Evolutionary conservation across 352 stramenopile genomes (phyloP), one percentile per base, ranked within the genome.

Genomic region (Globisporangium heterothallicum): DNA sequence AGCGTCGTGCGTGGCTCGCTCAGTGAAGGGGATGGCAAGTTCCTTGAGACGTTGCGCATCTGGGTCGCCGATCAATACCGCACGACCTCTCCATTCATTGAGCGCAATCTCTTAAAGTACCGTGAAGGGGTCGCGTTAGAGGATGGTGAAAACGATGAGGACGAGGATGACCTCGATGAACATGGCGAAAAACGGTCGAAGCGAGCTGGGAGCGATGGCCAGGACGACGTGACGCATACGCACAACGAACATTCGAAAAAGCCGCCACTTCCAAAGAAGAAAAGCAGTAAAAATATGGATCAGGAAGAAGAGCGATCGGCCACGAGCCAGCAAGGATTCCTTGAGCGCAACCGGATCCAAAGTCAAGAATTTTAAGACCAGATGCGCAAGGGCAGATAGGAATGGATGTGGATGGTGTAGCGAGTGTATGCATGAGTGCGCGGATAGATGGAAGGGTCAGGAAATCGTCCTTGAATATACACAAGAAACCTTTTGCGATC

Each of bases 51-150:
- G 41, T 53, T 93, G 53, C 78, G 82, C 21, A 93, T 93, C 40
- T 93, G 82, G 82, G 80, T 91, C 38, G 80, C 80, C 7, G 82
- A 93, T 53, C 76, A 90, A 53, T 93, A 88, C 61, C 81, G 79
- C 54, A 93, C 82, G 34, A 93, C 82, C 22, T 93, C 82, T 41
- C 82, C 82, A 9, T 93, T 93, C 50, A 75, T 93, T 34, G 82
- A 93, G 68, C 73, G 80, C 32, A 93, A 78, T 56, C 47, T 93
- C 51, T 72, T 89, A 53, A 86, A 87, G 54, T 93, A 86, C 57
- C 70, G 78, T 19, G 81, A 92, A 57, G 81, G 78, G 19, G 64
- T 71, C 29, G 70, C 64, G 7, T 62, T 79, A 10, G 72, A 80
- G 21, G 74, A 83, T 18, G 71, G n/a, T n/a, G n/a, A n/a, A n/a